Percentiles rank a stretch among this genome's conserved stretches.
Conservation (phyloP, 495 filamentous ascomycete species). For the Penicillium herquei region DNA sequence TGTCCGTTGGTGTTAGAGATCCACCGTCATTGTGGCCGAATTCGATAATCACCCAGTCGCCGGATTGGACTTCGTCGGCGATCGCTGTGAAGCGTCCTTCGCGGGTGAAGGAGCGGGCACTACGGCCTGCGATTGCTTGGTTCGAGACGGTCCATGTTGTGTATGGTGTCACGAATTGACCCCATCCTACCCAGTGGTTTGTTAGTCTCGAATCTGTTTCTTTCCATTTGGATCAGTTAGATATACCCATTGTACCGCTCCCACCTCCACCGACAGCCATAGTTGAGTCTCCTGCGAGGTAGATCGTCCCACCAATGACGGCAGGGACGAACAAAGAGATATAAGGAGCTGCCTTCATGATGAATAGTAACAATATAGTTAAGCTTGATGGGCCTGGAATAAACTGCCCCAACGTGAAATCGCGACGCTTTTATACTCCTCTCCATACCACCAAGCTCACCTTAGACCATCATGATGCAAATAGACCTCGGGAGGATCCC, state of each 20-base stretch:
- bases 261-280: constrained; percentile 48
- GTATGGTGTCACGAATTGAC: constrained; percentile 52
- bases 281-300: constrained; percentile 57
- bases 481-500: background rate
- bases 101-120: constrained; percentile 58
- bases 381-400: too few species aligned
- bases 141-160: constrained; percentile 50
- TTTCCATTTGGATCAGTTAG: constrained; percentile 14
- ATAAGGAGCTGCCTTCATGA: constrained; percentile 26
- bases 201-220: background rate
- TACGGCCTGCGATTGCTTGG: constrained; percentile 57
- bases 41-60: constrained; percentile 61
- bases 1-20: constrained; percentile 52
- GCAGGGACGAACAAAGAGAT: constrained; percentile 24
- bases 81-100: constrained; percentile 59
- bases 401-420: too few species aligned
- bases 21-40: constrained; percentile 69
- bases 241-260: constrained; percentile 16
- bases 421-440: background rate
- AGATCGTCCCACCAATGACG: constrained; percentile 39
- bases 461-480: background rate
- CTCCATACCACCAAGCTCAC: too few species aligned
- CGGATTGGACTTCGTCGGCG: constrained; percentile 41
- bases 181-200: constrained; percentile 50
- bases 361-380: background rate